Evolutionary conservation across 139 green algal species (phyloP).

Genomic region (Closterium sp.): DNA sequence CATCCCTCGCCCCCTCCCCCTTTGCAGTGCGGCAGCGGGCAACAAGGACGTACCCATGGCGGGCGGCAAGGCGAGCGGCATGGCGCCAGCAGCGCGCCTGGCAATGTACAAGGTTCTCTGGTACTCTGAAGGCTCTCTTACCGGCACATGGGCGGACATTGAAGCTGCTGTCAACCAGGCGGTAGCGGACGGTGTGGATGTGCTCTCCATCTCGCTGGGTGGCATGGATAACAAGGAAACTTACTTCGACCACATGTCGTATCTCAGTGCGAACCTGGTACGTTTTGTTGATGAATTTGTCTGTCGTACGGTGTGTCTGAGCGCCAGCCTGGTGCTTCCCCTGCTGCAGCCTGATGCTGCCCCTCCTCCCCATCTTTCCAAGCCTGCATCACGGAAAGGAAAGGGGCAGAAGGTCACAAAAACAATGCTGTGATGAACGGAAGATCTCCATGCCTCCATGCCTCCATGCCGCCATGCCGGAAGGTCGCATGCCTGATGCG

Average conservation of each 20-base stretch:
- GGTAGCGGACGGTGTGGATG: conserved; percentile 30
- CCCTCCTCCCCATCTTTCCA: too few species aligned
- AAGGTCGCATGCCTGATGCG: too few species aligned
- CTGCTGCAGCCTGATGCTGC: too few species aligned
- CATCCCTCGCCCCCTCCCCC: not conserved
- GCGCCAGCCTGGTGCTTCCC: too few species aligned
- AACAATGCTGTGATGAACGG: too few species aligned
- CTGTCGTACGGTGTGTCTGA: too few species aligned
- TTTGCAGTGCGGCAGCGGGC: not conserved
- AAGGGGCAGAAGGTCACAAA: too few species aligned
- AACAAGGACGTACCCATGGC: not conserved
- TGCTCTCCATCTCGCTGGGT: conserved; percentile 1
- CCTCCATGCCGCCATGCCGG: too few species aligned
- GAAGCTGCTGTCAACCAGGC: not conserved
- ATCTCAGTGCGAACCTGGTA: not conserved
- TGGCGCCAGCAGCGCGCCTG: not conserved
- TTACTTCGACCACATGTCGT: not conserved
- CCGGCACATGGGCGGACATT: not conserved
- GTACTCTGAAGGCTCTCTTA: not conserved
- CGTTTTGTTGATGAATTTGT: not conserved
- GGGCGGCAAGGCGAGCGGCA: not conserved
- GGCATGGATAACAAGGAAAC: not conserved
- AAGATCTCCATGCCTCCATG: too few species aligned
- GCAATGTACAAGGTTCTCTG: conserved; percentile 20
- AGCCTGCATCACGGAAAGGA: too few species aligned